phyloP scores from a whole-genome alignment of 306 rosid genomes.

The Cucumis sativus region DNA sequence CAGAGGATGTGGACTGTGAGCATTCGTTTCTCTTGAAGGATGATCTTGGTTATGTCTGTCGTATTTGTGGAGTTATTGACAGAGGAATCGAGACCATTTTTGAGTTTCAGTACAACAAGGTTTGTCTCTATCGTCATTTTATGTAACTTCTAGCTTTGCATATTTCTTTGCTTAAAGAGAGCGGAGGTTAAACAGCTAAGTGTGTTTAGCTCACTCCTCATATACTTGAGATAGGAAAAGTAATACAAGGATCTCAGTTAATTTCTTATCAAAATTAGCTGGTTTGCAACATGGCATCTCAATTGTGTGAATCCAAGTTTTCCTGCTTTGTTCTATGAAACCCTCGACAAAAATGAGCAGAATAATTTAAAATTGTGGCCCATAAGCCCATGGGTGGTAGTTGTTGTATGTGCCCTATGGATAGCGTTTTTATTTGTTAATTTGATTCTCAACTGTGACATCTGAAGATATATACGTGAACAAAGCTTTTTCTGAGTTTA shows the following conservation, averaged over 20 bases:
- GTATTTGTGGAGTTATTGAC: constrained; percentile 72
- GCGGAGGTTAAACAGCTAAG: background rate
- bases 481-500: background rate
- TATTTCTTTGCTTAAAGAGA: background rate
- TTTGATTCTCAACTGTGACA: background rate
- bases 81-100: constrained; percentile 66
- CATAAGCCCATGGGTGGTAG: background rate
- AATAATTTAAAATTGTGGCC: background rate
- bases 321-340: background rate
- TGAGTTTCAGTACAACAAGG: constrained; percentile 76
- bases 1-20: constrained; percentile 52
- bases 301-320: background rate
- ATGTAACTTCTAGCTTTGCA: background rate
- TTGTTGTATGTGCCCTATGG: background rate
- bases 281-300: background rate
- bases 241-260: background rate
- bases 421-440: background rate
- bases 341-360: background rate
- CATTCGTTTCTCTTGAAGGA: constrained; percentile 86
- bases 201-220: background rate
- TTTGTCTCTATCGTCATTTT: background rate
- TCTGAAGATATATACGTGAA: background rate
- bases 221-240: background rate
- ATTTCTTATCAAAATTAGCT: background rate
- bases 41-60: constrained; percentile 87